phyloP scores from a whole-genome alignment of 345 rosid genomes.

The Trapa incisa region DNA sequence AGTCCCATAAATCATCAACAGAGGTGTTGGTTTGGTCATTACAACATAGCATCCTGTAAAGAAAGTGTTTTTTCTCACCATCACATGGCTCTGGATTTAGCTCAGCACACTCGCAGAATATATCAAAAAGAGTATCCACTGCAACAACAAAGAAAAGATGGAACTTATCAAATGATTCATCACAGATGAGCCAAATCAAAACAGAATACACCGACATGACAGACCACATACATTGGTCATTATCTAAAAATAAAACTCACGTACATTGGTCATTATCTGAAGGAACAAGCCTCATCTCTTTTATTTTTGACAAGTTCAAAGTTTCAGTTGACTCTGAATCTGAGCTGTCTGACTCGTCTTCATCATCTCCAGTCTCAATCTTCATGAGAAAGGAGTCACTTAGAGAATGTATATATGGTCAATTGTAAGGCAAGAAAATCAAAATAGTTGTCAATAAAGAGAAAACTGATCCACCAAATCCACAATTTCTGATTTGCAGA shows the following conservation, averaged over 20 bases:
- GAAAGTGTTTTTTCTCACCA: slow-evolving; percentile 29
- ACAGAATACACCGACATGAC: not conserved
- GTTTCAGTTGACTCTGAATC: slow-evolving; percentile 44
- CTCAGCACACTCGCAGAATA: slow-evolving; percentile 86
- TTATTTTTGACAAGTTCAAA: slow-evolving; percentile 53
- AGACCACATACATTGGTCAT: not conserved
- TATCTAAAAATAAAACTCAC: slow-evolving; percentile 1
- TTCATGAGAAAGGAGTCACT: slow-evolving; percentile 10
- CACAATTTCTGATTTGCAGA: not conserved
- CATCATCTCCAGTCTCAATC: slow-evolving; percentile 70
- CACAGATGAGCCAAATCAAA: not conserved
- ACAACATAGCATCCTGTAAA: not conserved
- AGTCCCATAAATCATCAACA: not conserved
- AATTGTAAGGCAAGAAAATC: not conserved
- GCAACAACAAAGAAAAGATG: slow-evolving; percentile 10
- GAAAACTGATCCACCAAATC: not conserved
- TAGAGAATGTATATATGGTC: slow-evolving; percentile 5
- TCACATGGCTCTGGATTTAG: slow-evolving; percentile 82
- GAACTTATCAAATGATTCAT: not conserved
- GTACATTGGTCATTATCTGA: slow-evolving; percentile 72
- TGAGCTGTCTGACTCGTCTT: slow-evolving; percentile 38
- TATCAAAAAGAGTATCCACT: slow-evolving; percentile 83
- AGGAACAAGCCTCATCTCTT: slow-evolving; percentile 89
- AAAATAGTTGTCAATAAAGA: not conserved
- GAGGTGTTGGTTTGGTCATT: not conserved